Evolutionary conservation across 1,284 basidiomycete species (phyloP), one percentile per base, ranked within the genome.

Genomic region (Heterobasidion annosum): DNA sequence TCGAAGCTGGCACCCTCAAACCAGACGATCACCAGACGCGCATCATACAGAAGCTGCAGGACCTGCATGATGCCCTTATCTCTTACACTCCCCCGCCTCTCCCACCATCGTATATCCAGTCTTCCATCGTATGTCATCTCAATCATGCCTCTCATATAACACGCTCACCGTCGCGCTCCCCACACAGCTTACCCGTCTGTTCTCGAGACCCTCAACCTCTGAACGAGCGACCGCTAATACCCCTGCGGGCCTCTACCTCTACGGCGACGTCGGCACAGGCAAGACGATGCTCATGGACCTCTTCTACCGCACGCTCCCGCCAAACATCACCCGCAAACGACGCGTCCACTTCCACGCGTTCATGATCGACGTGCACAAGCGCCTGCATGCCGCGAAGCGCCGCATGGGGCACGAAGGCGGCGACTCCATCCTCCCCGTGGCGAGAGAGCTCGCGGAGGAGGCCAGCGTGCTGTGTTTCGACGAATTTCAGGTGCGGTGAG

Each of bases 271-370:
- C 54, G 96, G 96, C 0, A 98, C 95, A 4, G 96, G 97, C 25
- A 93, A 93, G 77, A 92, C 91, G 0, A 98, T 99, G 95, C 84
- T 99, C 58, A 99, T 99, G 97, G 97, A 99, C 69, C 76, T 99
- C 16, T 97, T 99, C 71, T 93, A 93, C 75, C 85, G 89, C 58
- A 89, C 93, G 1, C 80, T 99, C 1, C 94, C 95, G 0, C 64
- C 77, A 0, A 81, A 84, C 58, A 79, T 95, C 59, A 82, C 71
- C 46, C 78, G 80, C 57, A 93, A 92, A 66, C 88, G 88, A 43
- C 80, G 96, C 40, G 91, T 98, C 16, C 96, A 99, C 70, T 99
- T 99, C 66, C 93, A 97, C 65, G 88, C 91, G 0, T 99, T 99
- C 75, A 99, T 99, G 97, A 88, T 98, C 59, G 96, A 99, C 65